These are phyloP conservation scores for Fusarium incarnatum DNA, from an alignment of 2,329 filamentous ascomycete genomes.

Conservation along the genomic window DNA sequence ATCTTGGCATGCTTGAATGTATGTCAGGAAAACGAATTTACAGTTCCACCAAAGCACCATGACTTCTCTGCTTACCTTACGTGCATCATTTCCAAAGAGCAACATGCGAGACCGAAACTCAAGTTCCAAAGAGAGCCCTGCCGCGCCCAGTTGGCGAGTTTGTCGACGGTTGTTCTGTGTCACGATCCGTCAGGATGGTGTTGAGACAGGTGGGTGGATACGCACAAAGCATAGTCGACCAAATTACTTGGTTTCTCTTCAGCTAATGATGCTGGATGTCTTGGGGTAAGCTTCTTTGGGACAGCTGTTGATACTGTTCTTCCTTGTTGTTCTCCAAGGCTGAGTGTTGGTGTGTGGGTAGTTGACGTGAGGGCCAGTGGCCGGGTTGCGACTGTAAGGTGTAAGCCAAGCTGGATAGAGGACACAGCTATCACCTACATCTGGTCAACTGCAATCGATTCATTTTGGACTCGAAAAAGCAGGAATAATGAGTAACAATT, in stretches of 20 bases:
- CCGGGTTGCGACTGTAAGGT: conserved; percentile 5
- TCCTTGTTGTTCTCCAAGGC: background rate
- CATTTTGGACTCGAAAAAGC: background rate
- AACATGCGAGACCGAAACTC: conserved; percentile 72
- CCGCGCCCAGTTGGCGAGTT: conserved; percentile 68
- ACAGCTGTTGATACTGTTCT: background rate
- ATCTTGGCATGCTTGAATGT: conserved; percentile 60
- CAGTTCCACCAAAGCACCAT: background rate
- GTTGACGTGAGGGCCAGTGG: background rate
- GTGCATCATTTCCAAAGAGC: conserved; percentile 74
- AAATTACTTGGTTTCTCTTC: conserved; percentile 24
- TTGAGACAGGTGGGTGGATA: accelerated
- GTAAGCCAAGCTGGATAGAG: conserved; percentile 4
- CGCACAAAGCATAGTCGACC: conserved; percentile 34
- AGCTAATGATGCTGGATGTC: background rate
- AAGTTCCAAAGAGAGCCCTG: conserved; percentile 71
- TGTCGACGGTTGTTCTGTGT: conserved; percentile 63
- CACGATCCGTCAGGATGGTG: accelerated
- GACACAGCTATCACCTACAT: background rate
- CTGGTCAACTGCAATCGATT: background rate
- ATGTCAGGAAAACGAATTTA: background rate
- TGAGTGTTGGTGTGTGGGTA: background rate
- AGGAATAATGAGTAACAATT: accelerated
- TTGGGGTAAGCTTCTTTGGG: background rate
- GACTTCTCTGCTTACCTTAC: conserved; percentile 40